Base-by-base conservation (phyloP, 805 yeast genomes). In the Torulaspora microellipsoides region DNA sequence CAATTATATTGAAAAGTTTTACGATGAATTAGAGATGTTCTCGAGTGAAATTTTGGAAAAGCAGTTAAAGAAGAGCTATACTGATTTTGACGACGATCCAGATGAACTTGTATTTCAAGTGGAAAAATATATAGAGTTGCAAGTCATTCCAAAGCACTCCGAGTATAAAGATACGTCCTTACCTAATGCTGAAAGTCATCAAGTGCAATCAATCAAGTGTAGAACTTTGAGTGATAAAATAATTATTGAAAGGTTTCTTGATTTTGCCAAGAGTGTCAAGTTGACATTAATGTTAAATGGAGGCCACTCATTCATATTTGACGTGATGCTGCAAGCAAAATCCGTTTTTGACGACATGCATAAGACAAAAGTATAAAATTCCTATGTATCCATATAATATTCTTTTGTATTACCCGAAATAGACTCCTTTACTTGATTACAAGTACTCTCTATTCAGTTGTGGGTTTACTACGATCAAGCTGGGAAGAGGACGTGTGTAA, bases 231-330 rank as follows among this genome's bases (percentile, higher is more conserved):
- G 59, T 13, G 56, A 53, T 35, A 45, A 51, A 36, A 34, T 61
- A 4, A 42, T 47, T 7, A 43, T 58, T 11, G 60, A 62, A 32
- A 53, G 64, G 31, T 67, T 64, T 43, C 45, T 60, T 8, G 66
- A 67, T 37, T 69, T 76, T 45, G 56, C 72, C 6, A 60, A 62
- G 27, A 73, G 70, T 35, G 65, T 76, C 36, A 67, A 68, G 51
- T 54, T 69, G 44, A 66, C 80, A 28, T 58, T 76, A 34, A 60
- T 64, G 13, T 52, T 76, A 28, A 81, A 82, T 52, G 82, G 83
- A 13, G 83, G 81, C 1, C 75, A 78, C 52, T 68, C 81, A 2
- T 75, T 75, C 40, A 70, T 77, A 10, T 70, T 82, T 53, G 88
- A 82, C 53, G 67, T 81, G 1, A 55, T 81, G 33, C 55, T 78